These are phyloP conservation scores for Hypoxylon cercidicola DNA, from an alignment of 495 filamentous ascomycete genomes.

Conservation along the genomic window DNA sequence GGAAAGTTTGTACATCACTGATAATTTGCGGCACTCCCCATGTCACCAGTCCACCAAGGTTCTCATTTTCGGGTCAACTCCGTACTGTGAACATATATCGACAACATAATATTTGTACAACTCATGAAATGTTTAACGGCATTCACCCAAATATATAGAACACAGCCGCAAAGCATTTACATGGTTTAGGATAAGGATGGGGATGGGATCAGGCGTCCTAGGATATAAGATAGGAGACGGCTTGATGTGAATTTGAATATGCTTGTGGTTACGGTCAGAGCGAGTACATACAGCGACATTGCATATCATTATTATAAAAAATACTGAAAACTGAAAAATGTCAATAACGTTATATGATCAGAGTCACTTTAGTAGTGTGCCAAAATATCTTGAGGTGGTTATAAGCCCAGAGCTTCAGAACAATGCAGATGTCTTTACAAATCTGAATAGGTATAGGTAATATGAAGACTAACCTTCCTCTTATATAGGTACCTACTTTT, in stretches of 20 bases:
- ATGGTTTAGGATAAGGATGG: conserved; percentile 8
- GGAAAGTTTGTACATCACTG: neutral
- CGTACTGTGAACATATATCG: neutral
- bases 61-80: conserved; percentile 18
- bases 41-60: conserved; percentile 30
- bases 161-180: conserved; percentile 27
- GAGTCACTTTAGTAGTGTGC: too few relatives aligned
- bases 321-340: neutral
- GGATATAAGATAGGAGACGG: neutral
- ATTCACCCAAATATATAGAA: conserved; percentile 15
- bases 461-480: too few relatives aligned
- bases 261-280: neutral
- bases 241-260: neutral
- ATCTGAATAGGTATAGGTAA: too few relatives aligned
- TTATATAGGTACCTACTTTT: too few relatives aligned
- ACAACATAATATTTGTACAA: conserved; percentile 7
- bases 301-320: neutral
- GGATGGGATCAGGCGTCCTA: conserved; percentile 3
- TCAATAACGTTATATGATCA: too few relatives aligned
- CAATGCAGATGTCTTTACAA: too few relatives aligned
- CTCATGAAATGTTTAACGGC: conserved; percentile 4
- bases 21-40: conserved; percentile 1
- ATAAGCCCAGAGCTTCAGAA: too few relatives aligned
- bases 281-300: conserved; percentile 18
- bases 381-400: too few relatives aligned